phyloP scores from a whole-genome alignment of 352 stramenopile genomes.

The Phytophthora nicotianae region DNA sequence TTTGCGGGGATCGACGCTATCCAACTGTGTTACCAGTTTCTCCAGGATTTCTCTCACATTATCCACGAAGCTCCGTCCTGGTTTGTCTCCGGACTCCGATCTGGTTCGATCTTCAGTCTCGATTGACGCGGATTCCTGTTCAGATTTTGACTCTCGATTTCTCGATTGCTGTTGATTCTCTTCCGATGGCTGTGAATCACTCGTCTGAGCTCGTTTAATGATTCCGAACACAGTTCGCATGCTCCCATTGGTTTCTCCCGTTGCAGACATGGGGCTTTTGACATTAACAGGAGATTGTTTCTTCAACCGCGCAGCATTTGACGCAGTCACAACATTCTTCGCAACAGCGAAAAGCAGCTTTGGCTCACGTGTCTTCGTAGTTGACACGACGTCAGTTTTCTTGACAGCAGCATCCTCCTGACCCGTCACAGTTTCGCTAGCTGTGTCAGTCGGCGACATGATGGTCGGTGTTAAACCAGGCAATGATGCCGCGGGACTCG shows the following conservation, averaged over 20 bases:
- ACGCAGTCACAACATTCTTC: constrained; percentile 31
- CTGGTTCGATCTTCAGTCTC: constrained; percentile 6
- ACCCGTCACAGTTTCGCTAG: constrained; percentile 21
- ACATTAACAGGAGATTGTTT: constrained; percentile 10
- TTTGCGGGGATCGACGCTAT: constrained; percentile 68
- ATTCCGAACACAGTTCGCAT: constrained; percentile 54
- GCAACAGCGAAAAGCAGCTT: constrained; percentile 37
- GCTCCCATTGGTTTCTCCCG: constrained; percentile 15
- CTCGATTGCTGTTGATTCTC: constrained; percentile 8
- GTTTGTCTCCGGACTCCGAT: not conserved
- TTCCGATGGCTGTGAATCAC: constrained; percentile 3
- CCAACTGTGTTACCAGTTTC: constrained; percentile 56
- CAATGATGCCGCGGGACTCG: constrained; percentile 17
- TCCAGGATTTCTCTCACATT: constrained; percentile 48
- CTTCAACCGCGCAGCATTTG: constrained; percentile 27
- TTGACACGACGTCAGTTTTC: constrained; percentile 15
- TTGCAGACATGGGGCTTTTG: constrained; percentile 7
- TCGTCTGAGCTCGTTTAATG: constrained; percentile 44
- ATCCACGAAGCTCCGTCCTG: constrained; percentile 36
- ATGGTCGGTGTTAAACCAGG: constrained; percentile 26
- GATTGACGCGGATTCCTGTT: constrained; percentile 9
- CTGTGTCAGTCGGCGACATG: constrained; percentile 23
- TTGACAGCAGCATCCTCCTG: constrained; percentile 18
- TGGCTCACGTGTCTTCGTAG: constrained; percentile 19
- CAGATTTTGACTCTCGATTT: constrained; percentile 17